Evolutionary conservation across 2,329 filamentous ascomycete genomes (phyloP).

Genomic region (Epichloe sp.): DNA sequence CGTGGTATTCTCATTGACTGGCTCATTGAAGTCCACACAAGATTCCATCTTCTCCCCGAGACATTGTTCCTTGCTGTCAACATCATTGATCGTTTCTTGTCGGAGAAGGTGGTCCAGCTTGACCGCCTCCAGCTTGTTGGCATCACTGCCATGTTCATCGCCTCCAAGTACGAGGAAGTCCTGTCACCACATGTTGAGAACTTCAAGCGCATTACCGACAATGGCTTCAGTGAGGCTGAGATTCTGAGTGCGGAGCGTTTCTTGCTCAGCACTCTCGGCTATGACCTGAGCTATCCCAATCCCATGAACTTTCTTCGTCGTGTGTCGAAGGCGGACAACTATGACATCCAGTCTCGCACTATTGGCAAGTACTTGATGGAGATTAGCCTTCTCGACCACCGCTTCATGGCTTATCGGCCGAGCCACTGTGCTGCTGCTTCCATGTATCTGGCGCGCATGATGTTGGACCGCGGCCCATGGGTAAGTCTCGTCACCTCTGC

Average conservation of each 20-base stretch:
- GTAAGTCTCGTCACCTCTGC: slow-evolving; percentile 34
- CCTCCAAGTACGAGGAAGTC: slow-evolving; percentile 97
- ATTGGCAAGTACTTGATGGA: slow-evolving; percentile 97
- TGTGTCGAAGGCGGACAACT: slow-evolving; percentile 98
- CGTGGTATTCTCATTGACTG: slow-evolving; percentile 94
- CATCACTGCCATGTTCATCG: slow-evolving; percentile 98
- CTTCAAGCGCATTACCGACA: slow-evolving; percentile 93
- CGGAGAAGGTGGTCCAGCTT: slow-evolving; percentile 86
- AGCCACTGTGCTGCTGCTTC: slow-evolving; percentile 83
- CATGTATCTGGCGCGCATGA: slow-evolving; percentile 88
- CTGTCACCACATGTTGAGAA: slow-evolving; percentile 93
- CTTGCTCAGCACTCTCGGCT: slow-evolving; percentile 80
- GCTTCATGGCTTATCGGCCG: slow-evolving; percentile 79
- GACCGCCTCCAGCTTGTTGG: slow-evolving; percentile 93
- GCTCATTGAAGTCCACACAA: slow-evolving; percentile 95
- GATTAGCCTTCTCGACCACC: slow-evolving; percentile 88
- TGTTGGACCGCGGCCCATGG: slow-evolving; percentile 85
- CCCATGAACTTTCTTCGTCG: slow-evolving; percentile 99
- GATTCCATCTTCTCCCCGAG: slow-evolving; percentile 89
- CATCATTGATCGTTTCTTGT: slow-evolving; percentile 96
- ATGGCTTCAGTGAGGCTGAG: slow-evolving; percentile 89
- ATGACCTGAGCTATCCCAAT: slow-evolving; percentile 96
- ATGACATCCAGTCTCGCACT: slow-evolving; percentile 94
- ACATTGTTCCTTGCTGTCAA: slow-evolving; percentile 95
- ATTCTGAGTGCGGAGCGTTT: slow-evolving; percentile 96